phyloP scores from a whole-genome alignment of 139 green algal species.

The Tetradesmus obliquus region DNA sequence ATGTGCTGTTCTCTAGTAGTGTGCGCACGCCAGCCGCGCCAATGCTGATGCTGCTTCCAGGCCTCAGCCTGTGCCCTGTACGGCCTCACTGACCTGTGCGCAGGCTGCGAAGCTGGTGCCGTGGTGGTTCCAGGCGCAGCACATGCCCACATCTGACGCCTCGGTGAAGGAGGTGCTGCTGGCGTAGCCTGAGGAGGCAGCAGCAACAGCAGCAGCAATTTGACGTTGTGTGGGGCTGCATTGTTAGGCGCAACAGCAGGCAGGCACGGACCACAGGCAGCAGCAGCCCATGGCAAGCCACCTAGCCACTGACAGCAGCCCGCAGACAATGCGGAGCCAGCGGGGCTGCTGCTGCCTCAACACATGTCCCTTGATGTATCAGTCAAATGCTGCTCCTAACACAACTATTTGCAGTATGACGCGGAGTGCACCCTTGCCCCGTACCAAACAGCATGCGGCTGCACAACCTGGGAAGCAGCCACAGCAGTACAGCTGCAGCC shows the following conservation, averaged over 20 bases:
- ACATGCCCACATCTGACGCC: conserved; percentile 78
- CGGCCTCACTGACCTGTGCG: not conserved
- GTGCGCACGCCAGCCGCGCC: too few relatives aligned
- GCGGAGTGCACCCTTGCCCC: not conserved
- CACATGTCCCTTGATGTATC: too few relatives aligned
- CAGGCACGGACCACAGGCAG: too few relatives aligned
- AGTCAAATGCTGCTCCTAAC: too few relatives aligned
- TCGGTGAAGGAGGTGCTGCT: conserved; percentile 51
- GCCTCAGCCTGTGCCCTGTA: conserved; percentile 24
- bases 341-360: too few relatives aligned
- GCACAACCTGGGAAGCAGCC: not conserved
- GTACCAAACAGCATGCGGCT: not conserved
- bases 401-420: too few relatives aligned
- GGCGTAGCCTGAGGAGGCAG: conserved; percentile 52
- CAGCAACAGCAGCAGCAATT: not conserved
- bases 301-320: too few relatives aligned
- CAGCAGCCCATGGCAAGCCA: too few relatives aligned
- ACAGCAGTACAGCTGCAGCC: not conserved
- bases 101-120: conserved; percentile 11
- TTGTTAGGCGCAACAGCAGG: not conserved
- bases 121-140: conserved; percentile 69
- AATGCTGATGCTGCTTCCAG: conserved; percentile 47
- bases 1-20: not conserved
- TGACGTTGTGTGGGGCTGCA: not conserved
- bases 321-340: too few relatives aligned